Conservation (phyloP, 78 protist genomes). For the Dictyostelium brefeldianum region DNA sequence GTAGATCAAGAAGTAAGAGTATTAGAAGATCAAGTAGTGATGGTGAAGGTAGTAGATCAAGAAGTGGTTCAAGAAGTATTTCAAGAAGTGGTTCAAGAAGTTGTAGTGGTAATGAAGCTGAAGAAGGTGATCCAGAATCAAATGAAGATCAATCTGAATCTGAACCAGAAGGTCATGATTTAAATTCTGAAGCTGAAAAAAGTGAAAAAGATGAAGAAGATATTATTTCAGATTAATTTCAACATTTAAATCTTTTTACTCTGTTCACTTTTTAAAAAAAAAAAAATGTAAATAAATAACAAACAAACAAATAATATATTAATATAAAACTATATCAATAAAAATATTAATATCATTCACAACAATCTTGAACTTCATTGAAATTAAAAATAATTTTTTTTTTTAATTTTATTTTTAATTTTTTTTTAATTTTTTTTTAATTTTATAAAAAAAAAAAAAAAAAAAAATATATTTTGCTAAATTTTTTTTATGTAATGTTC, state of each 20-base stretch:
- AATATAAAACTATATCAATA: not conserved
- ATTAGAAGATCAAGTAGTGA: not conserved
- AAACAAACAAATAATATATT: too few relatives aligned
- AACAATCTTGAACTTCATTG: not conserved
- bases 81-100: not conserved
- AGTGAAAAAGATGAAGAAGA: conserved; percentile 15
- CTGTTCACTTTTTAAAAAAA: too few relatives aligned
- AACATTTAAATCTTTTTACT: too few relatives aligned
- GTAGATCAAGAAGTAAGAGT: not conserved
- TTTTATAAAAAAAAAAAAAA: too few relatives aligned
- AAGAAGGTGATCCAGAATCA: conserved; percentile 4
- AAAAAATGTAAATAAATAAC: not conserved
- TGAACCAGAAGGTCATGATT: not conserved
- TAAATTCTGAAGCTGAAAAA: not conserved
- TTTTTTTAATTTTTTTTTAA: too few relatives aligned
- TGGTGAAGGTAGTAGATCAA: not conserved
- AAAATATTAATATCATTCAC: too few relatives aligned
- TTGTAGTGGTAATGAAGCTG: not conserved
- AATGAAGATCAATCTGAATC: not conserved
- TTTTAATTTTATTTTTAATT: too few relatives aligned
- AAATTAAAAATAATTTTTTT: too few relatives aligned
- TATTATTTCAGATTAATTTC: not conserved
- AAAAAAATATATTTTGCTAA: too few relatives aligned
- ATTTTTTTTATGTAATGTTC: too few relatives aligned
- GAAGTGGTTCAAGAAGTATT: not conserved